Conservation (phyloP, 2,329 filamentous ascomycete genomes). For the Colletotrichum sojae region DNA sequence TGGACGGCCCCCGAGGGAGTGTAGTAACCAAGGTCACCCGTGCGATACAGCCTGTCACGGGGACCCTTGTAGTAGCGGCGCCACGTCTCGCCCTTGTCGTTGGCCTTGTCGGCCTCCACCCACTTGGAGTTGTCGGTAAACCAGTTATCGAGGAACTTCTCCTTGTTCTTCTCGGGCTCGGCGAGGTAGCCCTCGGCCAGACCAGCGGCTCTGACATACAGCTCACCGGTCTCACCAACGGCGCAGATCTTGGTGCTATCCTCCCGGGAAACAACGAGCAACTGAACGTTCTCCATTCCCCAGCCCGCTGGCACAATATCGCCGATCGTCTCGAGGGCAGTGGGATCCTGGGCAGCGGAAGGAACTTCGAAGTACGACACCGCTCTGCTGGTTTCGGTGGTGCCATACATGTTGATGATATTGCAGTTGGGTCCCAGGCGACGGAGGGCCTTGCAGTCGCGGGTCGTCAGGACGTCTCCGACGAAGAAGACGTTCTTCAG, state of each 20-base stretch:
- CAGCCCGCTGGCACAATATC: slow-evolving; percentile 85
- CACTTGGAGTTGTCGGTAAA: slow-evolving; percentile 60
- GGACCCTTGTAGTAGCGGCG: slow-evolving; percentile 83
- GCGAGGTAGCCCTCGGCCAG: slow-evolving; percentile 74
- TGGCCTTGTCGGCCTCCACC: not conserved
- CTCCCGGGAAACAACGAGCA: slow-evolving; percentile 84
- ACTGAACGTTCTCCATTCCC: slow-evolving; percentile 91
- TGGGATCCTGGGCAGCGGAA: slow-evolving; percentile 73
- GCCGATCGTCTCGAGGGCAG: slow-evolving; percentile 57
- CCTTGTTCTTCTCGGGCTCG: slow-evolving; percentile 62
- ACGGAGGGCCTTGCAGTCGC: slow-evolving; percentile 84
- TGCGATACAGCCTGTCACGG: slow-evolving; percentile 88
- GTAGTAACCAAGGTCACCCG: slow-evolving; percentile 87
- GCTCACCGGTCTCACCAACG: slow-evolving; percentile 86
- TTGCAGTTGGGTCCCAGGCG: slow-evolving; percentile 80
- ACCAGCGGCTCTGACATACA: slow-evolving; percentile 86
- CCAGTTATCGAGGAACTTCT: slow-evolving; percentile 90
- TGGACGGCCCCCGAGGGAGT: slow-evolving; percentile 71
- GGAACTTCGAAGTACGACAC: slow-evolving; percentile 83
- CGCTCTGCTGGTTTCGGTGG: slow-evolving; percentile 76
- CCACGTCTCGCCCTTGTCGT: slow-evolving; percentile 75
- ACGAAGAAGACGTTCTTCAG: slow-evolving; percentile 91
- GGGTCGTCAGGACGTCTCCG: slow-evolving; percentile 88
- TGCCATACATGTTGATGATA: slow-evolving; percentile 91
- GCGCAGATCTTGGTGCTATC: slow-evolving; percentile 76